These are phyloP conservation scores for Prosopis cineraria DNA, from an alignment of 306 rosid genomes.

Conservation along the genomic window DNA sequence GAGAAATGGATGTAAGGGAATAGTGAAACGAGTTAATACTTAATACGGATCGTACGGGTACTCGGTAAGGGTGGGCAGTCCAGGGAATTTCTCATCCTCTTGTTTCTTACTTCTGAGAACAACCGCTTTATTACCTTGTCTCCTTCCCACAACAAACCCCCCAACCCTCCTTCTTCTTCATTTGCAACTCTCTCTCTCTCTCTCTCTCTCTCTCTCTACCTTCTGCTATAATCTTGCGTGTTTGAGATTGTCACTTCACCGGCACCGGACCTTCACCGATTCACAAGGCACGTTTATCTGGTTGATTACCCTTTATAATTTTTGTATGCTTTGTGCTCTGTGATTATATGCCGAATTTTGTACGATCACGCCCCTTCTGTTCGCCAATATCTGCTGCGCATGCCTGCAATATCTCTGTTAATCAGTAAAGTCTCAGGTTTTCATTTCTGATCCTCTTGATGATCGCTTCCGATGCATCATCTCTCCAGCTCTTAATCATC, in stretches of 20 bases:
- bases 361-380: slow-evolving; percentile 27
- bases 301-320: slow-evolving; percentile 7
- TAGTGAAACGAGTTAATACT: background rate
- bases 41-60: slow-evolving; percentile 43
- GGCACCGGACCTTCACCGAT: slow-evolving; percentile 30
- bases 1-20: background rate
- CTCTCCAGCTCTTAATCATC: slow-evolving; percentile 22
- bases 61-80: slow-evolving; percentile 45
- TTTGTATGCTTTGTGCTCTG: background rate
- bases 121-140: slow-evolving; percentile 50
- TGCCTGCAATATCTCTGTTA: slow-evolving; percentile 30
- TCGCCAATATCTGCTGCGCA: background rate
- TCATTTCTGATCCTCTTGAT: slow-evolving; percentile 24
- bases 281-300: slow-evolving; percentile 39
- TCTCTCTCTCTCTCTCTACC: background rate
- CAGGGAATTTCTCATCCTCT: slow-evolving; percentile 54
- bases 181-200: slow-evolving; percentile 5
- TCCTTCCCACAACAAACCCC: slow-evolving; percentile 15
- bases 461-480: slow-evolving; percentile 31
- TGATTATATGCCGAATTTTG: slow-evolving; percentile 4
- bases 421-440: slow-evolving; percentile 27
- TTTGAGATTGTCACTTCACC: slow-evolving; percentile 19
- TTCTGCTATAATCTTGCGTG: background rate
- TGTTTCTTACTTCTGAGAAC: slow-evolving; percentile 42
- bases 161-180: background rate